These are phyloP conservation scores for Aspergillus neotritici DNA, from an alignment of 2,329 filamentous ascomycete species.

Conservation along the genomic window DNA sequence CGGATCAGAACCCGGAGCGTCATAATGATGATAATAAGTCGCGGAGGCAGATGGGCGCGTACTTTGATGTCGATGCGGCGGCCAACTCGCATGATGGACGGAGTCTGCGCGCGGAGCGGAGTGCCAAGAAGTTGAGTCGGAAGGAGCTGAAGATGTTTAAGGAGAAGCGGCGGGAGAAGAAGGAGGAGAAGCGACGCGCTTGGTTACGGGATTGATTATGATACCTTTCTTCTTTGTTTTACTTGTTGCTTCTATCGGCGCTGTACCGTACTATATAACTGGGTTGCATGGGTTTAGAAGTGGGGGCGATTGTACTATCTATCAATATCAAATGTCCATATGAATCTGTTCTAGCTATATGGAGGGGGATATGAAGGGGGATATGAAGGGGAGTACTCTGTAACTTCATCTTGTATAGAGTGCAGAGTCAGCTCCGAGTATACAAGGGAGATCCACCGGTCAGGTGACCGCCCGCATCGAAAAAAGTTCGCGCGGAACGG, in stretches of 20 bases:
- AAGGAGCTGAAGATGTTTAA: conserved; percentile 86
- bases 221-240: conserved; percentile 10
- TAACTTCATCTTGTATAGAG: not conserved
- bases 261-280: conserved; percentile 8
- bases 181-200: conserved; percentile 88
- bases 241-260: conserved; percentile 12
- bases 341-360: no score
- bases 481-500: not conserved
- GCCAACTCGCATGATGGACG: conserved; percentile 85
- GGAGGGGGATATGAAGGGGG: no score
- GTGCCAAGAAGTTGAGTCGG: conserved; percentile 76
- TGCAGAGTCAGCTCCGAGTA: not conserved
- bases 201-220: conserved; percentile 73
- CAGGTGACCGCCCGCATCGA: conserved; percentile 11
- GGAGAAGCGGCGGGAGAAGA: conserved; percentile 79
- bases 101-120: conserved; percentile 85
- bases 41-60: conserved; percentile 81
- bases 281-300: conserved; percentile 7
- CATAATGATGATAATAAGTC: conserved; percentile 86
- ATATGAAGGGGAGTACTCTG: not conserved
- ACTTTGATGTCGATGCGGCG: conserved; percentile 91
- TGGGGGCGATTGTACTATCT: not conserved
- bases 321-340: no score
- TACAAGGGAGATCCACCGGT: conserved; percentile 1
- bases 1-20: conserved; percentile 62